Conservation (phyloP, 495 filamentous ascomycete genomes). For the Terfezia boudieri region DNA sequence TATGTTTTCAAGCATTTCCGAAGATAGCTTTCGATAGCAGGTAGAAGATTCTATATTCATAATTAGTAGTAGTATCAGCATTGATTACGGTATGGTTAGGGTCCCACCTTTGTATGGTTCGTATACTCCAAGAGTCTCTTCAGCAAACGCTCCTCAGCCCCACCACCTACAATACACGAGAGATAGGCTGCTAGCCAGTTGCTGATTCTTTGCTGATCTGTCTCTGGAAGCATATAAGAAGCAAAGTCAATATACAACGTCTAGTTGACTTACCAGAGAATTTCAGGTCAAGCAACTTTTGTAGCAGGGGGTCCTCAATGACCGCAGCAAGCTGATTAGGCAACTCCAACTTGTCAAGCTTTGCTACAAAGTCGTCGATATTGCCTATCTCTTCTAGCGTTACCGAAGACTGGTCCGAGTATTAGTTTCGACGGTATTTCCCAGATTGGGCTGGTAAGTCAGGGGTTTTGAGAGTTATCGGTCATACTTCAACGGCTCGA, state of each 20-base stretch:
- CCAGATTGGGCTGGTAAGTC: slow-evolving; percentile 5
- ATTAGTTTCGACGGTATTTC: too few species aligned
- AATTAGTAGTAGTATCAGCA: too few species aligned
- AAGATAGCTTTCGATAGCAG: slow-evolving; percentile 40
- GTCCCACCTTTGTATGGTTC: slow-evolving; percentile 29
- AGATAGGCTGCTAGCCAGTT: slow-evolving; percentile 34
- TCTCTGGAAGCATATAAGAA: background rate
- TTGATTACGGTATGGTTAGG: too few species aligned
- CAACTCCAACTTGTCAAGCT: slow-evolving; percentile 55
- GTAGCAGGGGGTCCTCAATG: slow-evolving; percentile 51
- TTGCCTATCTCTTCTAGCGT: slow-evolving; percentile 63
- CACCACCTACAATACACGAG: slow-evolving; percentile 2
- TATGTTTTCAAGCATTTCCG: slow-evolving; percentile 37
- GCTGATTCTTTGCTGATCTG: slow-evolving; percentile 29
- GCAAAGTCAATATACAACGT: background rate
- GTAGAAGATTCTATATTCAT: slow-evolving; percentile 32
- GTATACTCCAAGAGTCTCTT: slow-evolving; percentile 36
- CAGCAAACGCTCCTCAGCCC: slow-evolving; percentile 22
- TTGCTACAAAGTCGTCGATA: slow-evolving; percentile 47
- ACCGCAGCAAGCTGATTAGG: slow-evolving; percentile 63
- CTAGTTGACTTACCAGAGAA: slow-evolving; percentile 26
- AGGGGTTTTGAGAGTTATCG: slow-evolving; percentile 3
- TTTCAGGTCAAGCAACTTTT: slow-evolving; percentile 47
- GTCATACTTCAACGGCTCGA: slow-evolving; percentile 38
- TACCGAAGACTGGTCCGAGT: slow-evolving; percentile 27